A percentile compares a stretch with the other conserved stretches of the same genome.
Evolutionary conservation across 257 asterid species (phyloP).

Genomic region (Penstemon eatonii): DNA sequence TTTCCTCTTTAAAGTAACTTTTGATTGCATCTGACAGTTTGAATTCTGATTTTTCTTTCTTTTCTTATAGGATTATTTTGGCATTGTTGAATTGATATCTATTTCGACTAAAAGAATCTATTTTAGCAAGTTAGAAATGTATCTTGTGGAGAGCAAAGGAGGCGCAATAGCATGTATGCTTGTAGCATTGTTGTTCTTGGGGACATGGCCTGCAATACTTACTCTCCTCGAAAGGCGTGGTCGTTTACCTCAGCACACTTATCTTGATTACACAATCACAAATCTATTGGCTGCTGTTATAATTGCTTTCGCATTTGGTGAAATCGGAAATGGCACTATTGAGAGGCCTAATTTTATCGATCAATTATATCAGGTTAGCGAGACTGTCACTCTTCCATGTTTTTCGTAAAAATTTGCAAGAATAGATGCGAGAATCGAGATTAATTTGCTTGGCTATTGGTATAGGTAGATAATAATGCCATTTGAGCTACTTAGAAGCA

Average conservation of each 20-base stretch:
- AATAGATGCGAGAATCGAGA: not conserved
- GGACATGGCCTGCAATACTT: slow-evolving; percentile 95
- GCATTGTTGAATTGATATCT: slow-evolving; percentile 30
- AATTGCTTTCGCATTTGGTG: slow-evolving; percentile 87
- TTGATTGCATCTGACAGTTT: not conserved
- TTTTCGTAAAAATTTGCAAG: not conserved
- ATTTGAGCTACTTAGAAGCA: slow-evolving; percentile 1
- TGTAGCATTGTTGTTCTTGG: slow-evolving; percentile 67
- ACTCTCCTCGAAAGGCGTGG: slow-evolving; percentile 89
- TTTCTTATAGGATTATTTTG: slow-evolving; percentile 36
- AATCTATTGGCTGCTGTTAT: slow-evolving; percentile 85
- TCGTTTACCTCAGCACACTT: slow-evolving; percentile 94
- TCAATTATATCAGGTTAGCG: slow-evolving; percentile 72
- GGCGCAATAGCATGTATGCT: slow-evolving; percentile 96
- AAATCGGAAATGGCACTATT: slow-evolving; percentile 56
- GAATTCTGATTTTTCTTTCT: slow-evolving; percentile 4
- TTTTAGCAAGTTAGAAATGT: slow-evolving; percentile 52
- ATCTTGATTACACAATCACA: slow-evolving; percentile 85
- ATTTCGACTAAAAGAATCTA: slow-evolving; percentile 23
- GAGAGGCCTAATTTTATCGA: slow-evolving; percentile 66
- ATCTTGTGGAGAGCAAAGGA: slow-evolving; percentile 87
- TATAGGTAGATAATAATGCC: too few relatives aligned
- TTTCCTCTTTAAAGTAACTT: not conserved
- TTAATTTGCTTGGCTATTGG: too few relatives aligned
- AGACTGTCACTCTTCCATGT: not conserved